Percentiles rank a stretch among this genome's conserved stretches.
These are phyloP conservation scores for Pseudogymnoascus sp. DNA, from an alignment of 2,329 filamentous ascomycete species.

Conservation along the genomic window DNA sequence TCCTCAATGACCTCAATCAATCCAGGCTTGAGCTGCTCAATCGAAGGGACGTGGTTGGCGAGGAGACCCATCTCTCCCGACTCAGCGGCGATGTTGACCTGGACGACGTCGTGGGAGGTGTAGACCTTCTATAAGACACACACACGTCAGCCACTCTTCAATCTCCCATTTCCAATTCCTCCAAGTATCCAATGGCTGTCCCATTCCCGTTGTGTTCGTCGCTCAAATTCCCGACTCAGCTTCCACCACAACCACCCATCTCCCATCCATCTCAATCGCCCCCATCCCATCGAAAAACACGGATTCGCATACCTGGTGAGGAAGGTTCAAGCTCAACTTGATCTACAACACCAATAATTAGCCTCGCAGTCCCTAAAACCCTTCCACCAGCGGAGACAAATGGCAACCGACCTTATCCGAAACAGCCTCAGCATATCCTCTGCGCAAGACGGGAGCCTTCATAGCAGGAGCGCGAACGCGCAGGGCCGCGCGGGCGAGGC, in stretches of 20 bases:
- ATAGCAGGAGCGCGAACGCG: conserved; percentile 71
- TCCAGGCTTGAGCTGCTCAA: conserved; percentile 97
- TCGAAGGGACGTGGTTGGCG: conserved; percentile 96
- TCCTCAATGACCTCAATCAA: conserved; percentile 95
- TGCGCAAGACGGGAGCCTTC: conserved; percentile 68
- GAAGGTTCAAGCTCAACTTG: conserved; percentile 94
- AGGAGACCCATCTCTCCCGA: conserved; percentile 99
- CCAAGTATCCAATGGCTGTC: not conserved
- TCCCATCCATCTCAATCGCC: not conserved
- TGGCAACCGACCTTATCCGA: conserved; percentile 64
- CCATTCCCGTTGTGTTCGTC: not conserved
- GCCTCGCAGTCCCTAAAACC: conserved; percentile 12
- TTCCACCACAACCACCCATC: not conserved
- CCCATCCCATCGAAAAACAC: not conserved
- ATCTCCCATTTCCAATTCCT: conserved; percentile 17
- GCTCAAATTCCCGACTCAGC: not conserved
- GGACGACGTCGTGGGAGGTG: conserved; percentile 64
- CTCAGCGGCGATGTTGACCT: conserved; percentile 98
- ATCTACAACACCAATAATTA: conserved; percentile 45
- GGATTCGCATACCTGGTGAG: conserved; percentile 77
- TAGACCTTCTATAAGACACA: conserved; percentile 52
- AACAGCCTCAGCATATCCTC: conserved; percentile 84
- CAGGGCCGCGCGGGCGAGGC: conserved; percentile 83
- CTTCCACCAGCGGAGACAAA: conserved; percentile 14
- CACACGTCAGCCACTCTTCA: conserved; percentile 21